Percentiles rank a stretch among this genome's conserved stretches.
These are phyloP conservation scores for Boletellus sp. DNA, from an alignment of 768 basidiomycete species.

Conservation along the genomic window DNA sequence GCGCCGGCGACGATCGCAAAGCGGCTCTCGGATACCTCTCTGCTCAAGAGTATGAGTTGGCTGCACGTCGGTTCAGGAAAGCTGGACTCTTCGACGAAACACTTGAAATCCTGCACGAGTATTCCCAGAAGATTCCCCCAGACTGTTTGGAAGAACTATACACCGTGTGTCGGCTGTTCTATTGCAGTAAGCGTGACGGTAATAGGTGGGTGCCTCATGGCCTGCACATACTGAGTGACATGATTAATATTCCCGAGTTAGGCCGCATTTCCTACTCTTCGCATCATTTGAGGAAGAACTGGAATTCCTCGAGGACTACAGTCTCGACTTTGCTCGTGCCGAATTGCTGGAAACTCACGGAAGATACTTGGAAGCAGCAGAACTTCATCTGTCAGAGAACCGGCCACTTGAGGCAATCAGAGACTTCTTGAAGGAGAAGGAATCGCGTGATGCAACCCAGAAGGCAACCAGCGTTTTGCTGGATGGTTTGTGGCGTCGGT, in stretches of 20 bases:
- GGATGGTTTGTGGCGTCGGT: conserved; percentile 42
- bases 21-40: conserved; percentile 45
- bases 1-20: conserved; percentile 34
- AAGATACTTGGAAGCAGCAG: conserved; percentile 47
- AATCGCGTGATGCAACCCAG: conserved; percentile 24
- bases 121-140: conserved; percentile 31
- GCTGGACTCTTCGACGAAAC: conserved; percentile 52
- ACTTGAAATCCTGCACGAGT: conserved; percentile 38
- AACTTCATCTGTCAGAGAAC: conserved; percentile 47
- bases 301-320: conserved; percentile 56
- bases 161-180: conserved; percentile 45
- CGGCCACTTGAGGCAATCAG: conserved; percentile 44
- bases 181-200: conserved; percentile 32
- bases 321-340: conserved; percentile 48
- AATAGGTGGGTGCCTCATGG: conserved; percentile 13
- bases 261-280: conserved; percentile 50
- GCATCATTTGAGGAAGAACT: conserved; percentile 46
- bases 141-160: conserved; percentile 36
- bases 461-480: conserved; percentile 41
- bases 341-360: conserved; percentile 41
- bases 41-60: conserved; percentile 41
- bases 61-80: conserved; percentile 46
- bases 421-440: conserved; percentile 38
- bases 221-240: background rate
- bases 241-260: conserved; percentile 23